Base-by-base conservation (phyloP, 371 early-diverging fungal genomes). In the Globomyces sp. region DNA sequence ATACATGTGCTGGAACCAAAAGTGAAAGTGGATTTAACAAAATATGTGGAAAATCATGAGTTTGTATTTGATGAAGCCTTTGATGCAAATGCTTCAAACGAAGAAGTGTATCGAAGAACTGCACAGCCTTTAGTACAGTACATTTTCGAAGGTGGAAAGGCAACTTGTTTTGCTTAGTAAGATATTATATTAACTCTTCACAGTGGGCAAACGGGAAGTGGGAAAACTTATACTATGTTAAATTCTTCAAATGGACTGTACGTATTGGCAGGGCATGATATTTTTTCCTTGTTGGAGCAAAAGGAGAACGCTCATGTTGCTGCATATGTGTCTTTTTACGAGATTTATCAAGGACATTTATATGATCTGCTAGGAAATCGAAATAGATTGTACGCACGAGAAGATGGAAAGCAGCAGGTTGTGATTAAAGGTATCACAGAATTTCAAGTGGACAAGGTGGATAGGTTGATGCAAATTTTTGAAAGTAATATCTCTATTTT, bases 201-300 rank as follows among this genome's bases (percentile, higher is more conserved):
- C 66, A 89, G 90, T 80, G 99, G 99, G 0, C 99, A 98, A 79
- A 98, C 70, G 65, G 86, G 95, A 43, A 89, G 89, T 69, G 99
- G 99, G 42, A 99, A 99, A 77, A 99, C 99, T 0, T 92, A 90
- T 76, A 99, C 99, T 0, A 99, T 99, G 99, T 80, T 98, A 65
- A 92, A 95, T 71, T 80, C 81, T 2, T 59, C 58, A 11, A 63
- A 81, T 68, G 87, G 95, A 4, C 87, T 98, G 34, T 99, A 96
- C 68, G 92, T 94, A 1, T 80, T 87, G 69, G 97, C 99, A 0
- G 94, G 93, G 0, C 75, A 89, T 11, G 97, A 95, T 70, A 92
- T 98, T 44, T 95, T 99, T 73, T 76, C 81, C 3, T 49, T 77
- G 10, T 66, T 88, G n/a, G 58, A 72, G 41, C 74, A 68, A 8